These are phyloP conservation scores for Phlegmacium glaucopus DNA, from an alignment of 768 basidiomycete species.

Conservation along the genomic window DNA sequence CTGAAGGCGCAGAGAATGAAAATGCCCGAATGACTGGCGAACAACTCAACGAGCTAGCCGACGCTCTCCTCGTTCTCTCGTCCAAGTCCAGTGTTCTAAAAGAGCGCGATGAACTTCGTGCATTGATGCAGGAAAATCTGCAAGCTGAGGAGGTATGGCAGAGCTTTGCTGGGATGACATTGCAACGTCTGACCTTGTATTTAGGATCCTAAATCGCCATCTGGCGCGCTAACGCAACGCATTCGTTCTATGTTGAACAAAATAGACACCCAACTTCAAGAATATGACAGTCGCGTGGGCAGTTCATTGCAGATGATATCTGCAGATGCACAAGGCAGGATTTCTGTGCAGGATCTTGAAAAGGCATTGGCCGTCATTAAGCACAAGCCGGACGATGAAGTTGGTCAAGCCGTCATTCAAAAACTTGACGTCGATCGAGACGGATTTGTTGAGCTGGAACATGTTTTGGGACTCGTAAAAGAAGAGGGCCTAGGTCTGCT, in stretches of 20 bases:
- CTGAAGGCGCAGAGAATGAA: constrained; percentile 56
- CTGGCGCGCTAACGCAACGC: constrained; percentile 88
- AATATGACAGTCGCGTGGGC: constrained; percentile 87
- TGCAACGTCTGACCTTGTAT: neutral
- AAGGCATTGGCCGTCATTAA: constrained; percentile 92
- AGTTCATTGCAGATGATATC: constrained; percentile 84
- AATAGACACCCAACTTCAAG: constrained; percentile 88
- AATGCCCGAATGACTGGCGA: constrained; percentile 97
- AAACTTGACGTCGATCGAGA: constrained; percentile 97
- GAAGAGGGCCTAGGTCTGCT: constrained; percentile 79
- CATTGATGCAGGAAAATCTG: constrained; percentile 92
- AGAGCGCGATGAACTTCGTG: constrained; percentile 88
- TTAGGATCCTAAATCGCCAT: constrained; percentile 76
- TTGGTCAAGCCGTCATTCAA: constrained; percentile 81
- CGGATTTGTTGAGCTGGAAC: constrained; percentile 92
- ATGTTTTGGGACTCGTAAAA: constrained; percentile 84
- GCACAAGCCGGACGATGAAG: constrained; percentile 88
- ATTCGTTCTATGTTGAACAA: constrained; percentile 95
- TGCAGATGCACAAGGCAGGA: constrained; percentile 81
- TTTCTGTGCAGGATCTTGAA: constrained; percentile 84
- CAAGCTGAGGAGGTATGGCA: constrained; percentile 73
- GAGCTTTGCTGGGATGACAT: constrained; percentile 4
- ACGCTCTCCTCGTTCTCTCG: constrained; percentile 86
- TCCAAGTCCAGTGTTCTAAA: constrained; percentile 94
- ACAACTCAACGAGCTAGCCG: constrained; percentile 90